Conservation (phyloP, 2,329 filamentous ascomycete genomes). For the Aaosphaeria pasadenensis region DNA sequence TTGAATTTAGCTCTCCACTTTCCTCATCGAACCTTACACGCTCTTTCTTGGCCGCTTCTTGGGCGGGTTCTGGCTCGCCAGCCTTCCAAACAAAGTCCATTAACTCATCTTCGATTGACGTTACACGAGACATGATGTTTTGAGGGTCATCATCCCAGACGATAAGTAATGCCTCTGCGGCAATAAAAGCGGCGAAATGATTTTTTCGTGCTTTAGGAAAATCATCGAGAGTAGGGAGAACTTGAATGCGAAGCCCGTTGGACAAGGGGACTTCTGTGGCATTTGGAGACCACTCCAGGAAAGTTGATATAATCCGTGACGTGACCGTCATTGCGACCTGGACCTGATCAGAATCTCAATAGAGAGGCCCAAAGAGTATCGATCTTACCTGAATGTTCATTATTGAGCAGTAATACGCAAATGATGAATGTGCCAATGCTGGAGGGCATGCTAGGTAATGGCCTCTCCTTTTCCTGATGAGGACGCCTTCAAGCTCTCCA, state of each 20-base stretch:
- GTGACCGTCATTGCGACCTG: conserved; percentile 79
- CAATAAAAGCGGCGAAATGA: conserved; percentile 76
- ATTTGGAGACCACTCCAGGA: conserved; percentile 69
- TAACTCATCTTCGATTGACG: conserved; percentile 69
- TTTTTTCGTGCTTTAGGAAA: conserved; percentile 69
- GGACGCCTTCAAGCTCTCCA: conserved; percentile 67
- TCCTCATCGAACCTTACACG: conserved; percentile 61
- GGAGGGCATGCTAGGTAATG: conserved; percentile 73
- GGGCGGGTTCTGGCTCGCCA: conserved; percentile 45
- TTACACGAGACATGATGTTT: conserved; percentile 65
- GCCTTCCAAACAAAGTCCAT: conserved; percentile 75
- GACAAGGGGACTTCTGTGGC: conserved; percentile 72
- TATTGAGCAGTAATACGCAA: conserved; percentile 63
- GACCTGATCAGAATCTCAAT: background rate
- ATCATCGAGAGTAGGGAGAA: conserved; percentile 69
- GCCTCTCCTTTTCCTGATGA: conserved; percentile 67
- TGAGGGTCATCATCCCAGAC: conserved; percentile 78
- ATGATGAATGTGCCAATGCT: conserved; percentile 58
- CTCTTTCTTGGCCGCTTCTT: conserved; percentile 51
- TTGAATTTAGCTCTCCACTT: conserved; percentile 63
- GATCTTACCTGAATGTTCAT: conserved; percentile 66
- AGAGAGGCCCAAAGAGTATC: background rate
- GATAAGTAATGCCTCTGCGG: conserved; percentile 65
- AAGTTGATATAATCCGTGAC: conserved; percentile 75
- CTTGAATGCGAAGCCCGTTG: conserved; percentile 75